Conservation (phyloP, 2,329 filamentous ascomycete species). For the Phoma sp. region DNA sequence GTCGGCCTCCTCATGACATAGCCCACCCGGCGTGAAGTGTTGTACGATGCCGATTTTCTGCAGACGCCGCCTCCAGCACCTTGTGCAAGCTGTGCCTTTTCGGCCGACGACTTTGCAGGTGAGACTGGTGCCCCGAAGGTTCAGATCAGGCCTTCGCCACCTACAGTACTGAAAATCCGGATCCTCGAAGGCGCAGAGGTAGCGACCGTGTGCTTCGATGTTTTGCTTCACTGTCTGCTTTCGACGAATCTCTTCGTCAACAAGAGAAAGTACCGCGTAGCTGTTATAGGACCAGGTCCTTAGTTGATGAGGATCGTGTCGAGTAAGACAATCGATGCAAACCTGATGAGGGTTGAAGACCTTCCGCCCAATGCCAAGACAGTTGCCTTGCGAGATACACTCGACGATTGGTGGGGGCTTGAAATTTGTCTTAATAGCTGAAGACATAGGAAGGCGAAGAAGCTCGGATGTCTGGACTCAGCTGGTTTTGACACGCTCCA, state of each 20-base stretch:
- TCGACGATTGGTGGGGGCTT: slow-evolving; percentile 34
- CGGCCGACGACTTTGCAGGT: slow-evolving; percentile 26
- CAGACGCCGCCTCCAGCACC: slow-evolving; percentile 34
- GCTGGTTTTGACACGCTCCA: slow-evolving; percentile 21
- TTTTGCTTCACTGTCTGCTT: slow-evolving; percentile 32
- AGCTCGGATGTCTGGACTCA: slow-evolving; percentile 22
- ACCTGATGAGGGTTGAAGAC: slow-evolving; percentile 25
- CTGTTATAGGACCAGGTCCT: slow-evolving; percentile 26
- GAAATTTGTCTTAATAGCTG: slow-evolving; percentile 22
- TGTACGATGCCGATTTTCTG: slow-evolving; percentile 32
- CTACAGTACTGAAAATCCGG: slow-evolving; percentile 33
- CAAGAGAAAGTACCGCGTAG: slow-evolving; percentile 17
- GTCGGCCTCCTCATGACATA: slow-evolving; percentile 39
- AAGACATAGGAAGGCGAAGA: slow-evolving; percentile 28
- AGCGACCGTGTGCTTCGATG: slow-evolving; percentile 30
- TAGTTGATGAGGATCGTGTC: slow-evolving; percentile 35
- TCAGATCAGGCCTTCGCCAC: slow-evolving; percentile 35
- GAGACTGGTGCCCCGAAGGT: slow-evolving; percentile 31
- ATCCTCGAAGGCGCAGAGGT: slow-evolving; percentile 37
- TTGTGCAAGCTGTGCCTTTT: slow-evolving; percentile 31
- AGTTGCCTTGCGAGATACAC: slow-evolving; percentile 28
- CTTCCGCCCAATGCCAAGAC: slow-evolving; percentile 39
- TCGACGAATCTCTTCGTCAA: slow-evolving; percentile 28
- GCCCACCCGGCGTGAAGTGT: slow-evolving; percentile 36
- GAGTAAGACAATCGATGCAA: slow-evolving; percentile 32